phyloP scores from a whole-genome alignment of 768 basidiomycete species.

The Boletus barrowsii region DNA sequence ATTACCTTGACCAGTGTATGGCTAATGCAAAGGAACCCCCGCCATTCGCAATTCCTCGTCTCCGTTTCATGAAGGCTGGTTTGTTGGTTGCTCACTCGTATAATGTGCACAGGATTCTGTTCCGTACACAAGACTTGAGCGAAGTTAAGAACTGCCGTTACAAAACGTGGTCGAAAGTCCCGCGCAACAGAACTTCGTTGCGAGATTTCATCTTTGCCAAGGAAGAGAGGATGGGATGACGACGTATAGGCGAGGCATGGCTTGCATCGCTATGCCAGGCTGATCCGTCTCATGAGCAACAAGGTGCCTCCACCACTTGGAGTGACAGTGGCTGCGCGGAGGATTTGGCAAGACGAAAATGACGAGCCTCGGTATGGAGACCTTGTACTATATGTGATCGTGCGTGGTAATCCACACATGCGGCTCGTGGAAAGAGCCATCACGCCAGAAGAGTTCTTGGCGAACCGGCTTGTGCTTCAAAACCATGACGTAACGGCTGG shows the following conservation, averaged over 20 bases:
- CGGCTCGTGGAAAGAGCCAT: constrained; percentile 75
- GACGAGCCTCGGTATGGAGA: constrained; percentile 92
- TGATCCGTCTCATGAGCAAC: constrained; percentile 48
- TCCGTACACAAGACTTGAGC: constrained; percentile 86
- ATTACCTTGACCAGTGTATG: too few relatives aligned
- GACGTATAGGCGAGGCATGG: constrained; percentile 68
- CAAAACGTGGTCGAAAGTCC: constrained; percentile 77
- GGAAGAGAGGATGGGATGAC: constrained; percentile 78
- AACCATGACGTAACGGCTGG: too few relatives aligned
- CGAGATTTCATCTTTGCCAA: constrained; percentile 96
- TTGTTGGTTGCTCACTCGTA: too few relatives aligned
- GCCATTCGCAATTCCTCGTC: too few relatives aligned
- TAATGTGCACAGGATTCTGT: constrained; percentile 67
- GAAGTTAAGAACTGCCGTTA: constrained; percentile 86
- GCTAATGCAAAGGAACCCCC: too few relatives aligned
- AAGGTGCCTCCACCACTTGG: constrained; percentile 89
- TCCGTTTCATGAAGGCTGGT: too few relatives aligned
- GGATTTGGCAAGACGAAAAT: constrained; percentile 68
- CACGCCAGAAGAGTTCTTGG: constrained; percentile 67
- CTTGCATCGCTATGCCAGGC: background rate
- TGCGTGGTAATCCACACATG: constrained; percentile 55
- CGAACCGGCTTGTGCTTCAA: too few relatives aligned
- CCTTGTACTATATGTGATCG: constrained; percentile 87
- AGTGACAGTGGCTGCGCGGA: constrained; percentile 77
- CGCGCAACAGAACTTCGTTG: constrained; percentile 76